Base-by-base conservation (phyloP, 352 stramenopile genomes). In the Phytopythium chamaehyphon region DNA sequence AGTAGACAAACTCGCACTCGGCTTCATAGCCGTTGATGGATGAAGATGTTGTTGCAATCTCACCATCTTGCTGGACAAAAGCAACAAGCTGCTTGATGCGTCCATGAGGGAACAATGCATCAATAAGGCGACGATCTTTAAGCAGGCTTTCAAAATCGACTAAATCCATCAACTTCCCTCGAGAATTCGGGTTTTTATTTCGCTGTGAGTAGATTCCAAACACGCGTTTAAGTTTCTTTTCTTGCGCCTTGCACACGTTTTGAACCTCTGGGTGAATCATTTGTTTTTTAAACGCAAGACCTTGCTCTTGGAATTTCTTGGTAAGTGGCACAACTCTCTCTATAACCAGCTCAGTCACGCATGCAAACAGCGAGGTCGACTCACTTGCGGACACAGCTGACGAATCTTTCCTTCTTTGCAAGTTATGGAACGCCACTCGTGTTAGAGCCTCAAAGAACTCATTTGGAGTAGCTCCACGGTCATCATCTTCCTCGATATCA, bases 271-370 rank as follows among this genome's bases (percentile, higher is more conserved):
- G 76, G 38, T 88, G 66, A 22, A 88, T 69, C 73, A 90, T 88
- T 70, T 90, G 79, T 36, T 90, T 89, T 61, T 93, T 93, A 55
- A 93, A 93, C 10, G 77, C 86, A 12, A 93, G 60, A 2, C 77
- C 77, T 64, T 90, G 80, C 47, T 89, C 74, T 45, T 90, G 79
- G 54, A 85, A 86, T 47, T 88, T 88, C 49, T 82, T 85, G 0
- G 82, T 84, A 14, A 93, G 68, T 2, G 79, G 79, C 22, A 89
- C 59, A 1, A 93, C 54, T 31, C 77, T 83, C 18, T 86, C 74
- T 3, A 83, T 66, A 0, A 90, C 76, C 1, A 93, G 60, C 38
- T 90, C 77, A 0, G 63, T 54, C 4, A 90, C 77, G 37, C 72
- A 76, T 0, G 49, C 44, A 0, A 90, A 55, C 1, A 90, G 36